Evolutionary conservation across 1,284 basidiomycete species (phyloP).

Genomic region (Moesziomyces parantarcticus): DNA sequence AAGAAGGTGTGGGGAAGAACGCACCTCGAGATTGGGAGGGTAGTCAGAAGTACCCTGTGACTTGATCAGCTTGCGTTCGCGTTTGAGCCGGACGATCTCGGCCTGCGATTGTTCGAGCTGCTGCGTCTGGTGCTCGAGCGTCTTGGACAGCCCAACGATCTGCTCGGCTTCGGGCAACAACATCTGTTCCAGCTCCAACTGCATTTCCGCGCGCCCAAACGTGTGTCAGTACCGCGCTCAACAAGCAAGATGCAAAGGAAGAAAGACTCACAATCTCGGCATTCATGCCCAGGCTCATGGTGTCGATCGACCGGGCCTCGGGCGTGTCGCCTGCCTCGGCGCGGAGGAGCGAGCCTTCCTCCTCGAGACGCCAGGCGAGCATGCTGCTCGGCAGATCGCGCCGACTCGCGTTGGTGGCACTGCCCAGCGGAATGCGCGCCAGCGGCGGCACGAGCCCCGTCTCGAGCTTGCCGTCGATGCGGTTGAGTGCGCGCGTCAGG

Average conservation of each 20-base stretch:
- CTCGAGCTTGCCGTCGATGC: slow-evolving; percentile 41
- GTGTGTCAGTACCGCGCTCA: background rate
- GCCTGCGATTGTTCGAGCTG: slow-evolving; percentile 15
- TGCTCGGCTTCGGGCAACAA: slow-evolving; percentile 52
- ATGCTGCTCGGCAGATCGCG: slow-evolving; percentile 39
- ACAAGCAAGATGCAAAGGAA: background rate
- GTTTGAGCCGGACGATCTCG: slow-evolving; percentile 21
- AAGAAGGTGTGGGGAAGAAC: background rate
- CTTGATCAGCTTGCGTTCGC: slow-evolving; percentile 28
- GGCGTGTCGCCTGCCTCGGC: slow-evolving; percentile 2
- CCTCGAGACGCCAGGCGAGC: slow-evolving; percentile 41
- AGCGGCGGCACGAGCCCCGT: slow-evolving; percentile 36
- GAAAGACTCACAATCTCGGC: slow-evolving; percentile 35
- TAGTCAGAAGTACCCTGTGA: slow-evolving; percentile 12
- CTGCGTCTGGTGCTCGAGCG: slow-evolving; percentile 22
- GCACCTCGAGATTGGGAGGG: slow-evolving; percentile 29
- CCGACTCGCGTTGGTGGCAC: slow-evolving; percentile 2
- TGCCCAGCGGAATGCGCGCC: slow-evolving; percentile 23
- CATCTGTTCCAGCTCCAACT: slow-evolving; percentile 30
- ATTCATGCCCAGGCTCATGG: slow-evolving; percentile 29
- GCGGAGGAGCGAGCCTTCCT: slow-evolving; percentile 27
- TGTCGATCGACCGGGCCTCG: slow-evolving; percentile 3
- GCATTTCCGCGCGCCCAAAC: too few species aligned
- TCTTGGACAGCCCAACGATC: slow-evolving; percentile 36
- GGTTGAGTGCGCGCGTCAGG: slow-evolving; percentile 27